Base-by-base conservation (phyloP, 2,329 filamentous ascomycete genomes). In the Colletotrichum sp. region DNA sequence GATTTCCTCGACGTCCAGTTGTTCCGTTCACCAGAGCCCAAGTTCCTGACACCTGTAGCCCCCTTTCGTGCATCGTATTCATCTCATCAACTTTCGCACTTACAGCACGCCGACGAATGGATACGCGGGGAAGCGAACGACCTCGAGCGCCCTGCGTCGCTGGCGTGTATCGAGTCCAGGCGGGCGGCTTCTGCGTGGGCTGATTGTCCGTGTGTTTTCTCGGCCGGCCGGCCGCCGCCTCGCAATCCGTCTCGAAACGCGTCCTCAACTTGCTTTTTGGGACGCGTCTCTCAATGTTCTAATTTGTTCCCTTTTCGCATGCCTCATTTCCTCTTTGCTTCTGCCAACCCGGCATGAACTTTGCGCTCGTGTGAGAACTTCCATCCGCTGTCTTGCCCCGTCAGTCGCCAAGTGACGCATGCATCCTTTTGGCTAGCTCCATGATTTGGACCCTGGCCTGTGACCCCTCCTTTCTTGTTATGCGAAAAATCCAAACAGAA, bases 91-190 rank as follows among this genome's bases (percentile, higher is more conserved):
- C 6, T 32, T 6, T 10, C 18, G 43, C 34, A 66, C 52, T 30
- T 38, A 62, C 36, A 21, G 56, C 58, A 21, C 28, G 18, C 18
- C 12, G 30, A 18, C 52, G 60, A 36, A 72, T 72, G 73, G 69
- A 75, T 75, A 75, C 68, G 72, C 61, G 68, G 72, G 72, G 69
- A 72, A 75, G 43, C 61, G 38, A 56, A 61, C 61, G 38, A 56
- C 48, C 10, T 34, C 36, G 12, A 56, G 43, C 69, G 64, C 64
- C 73, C 32, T 48, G 48, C 56, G 26, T 16, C 58, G 12, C 30
- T 73, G 64, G 70, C 73, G 64, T 73, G 73, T 65, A 30, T 65
- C 64, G 64, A 72, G 26, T 58, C 70, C 58, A 64, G 21, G 56
- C 24, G 62, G 28, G n/a, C 43, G n/a, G 43, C 43, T 52, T 52